phyloP scores from a whole-genome alignment of 179 eudicot genomes.

The Carnegiea gigantea region DNA sequence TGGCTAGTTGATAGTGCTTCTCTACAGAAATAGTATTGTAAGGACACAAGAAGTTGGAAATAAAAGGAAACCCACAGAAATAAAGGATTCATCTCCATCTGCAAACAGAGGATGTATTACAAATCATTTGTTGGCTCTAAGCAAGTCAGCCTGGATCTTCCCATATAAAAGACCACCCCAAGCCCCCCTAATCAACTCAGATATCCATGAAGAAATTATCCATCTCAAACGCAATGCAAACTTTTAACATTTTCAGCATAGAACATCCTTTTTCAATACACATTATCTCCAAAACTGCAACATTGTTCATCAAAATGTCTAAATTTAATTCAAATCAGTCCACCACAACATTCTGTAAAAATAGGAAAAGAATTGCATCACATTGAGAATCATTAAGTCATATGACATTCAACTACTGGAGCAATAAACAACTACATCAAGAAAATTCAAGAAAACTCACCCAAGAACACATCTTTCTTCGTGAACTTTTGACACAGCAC shows the following conservation, averaged over 20 bases:
- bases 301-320: conserved; percentile 6
- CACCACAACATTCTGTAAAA: neutral
- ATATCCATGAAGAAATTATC: neutral
- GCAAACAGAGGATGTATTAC: neutral
- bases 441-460: conserved; percentile 33
- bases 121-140: neutral
- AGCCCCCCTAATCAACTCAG: neutral
- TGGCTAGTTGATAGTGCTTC: neutral
- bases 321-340: neutral
- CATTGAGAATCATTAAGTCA: neutral
- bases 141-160: no score
- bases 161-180: neutral
- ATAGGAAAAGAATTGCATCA: neutral
- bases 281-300: neutral
- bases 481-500: conserved; percentile 59
- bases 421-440: neutral
- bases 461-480: conserved; percentile 80
- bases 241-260: neutral
- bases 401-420: neutral
- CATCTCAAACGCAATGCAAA: neutral
- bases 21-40: neutral
- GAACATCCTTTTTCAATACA: neutral
- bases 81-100: neutral
- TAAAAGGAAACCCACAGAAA: neutral
- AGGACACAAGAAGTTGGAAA: neutral